A percentile compares a stretch with the other conserved stretches of the same genome.
phyloP scores from a whole-genome alignment of 768 basidiomycete genomes.

The Coprinellus aureogranulatus region DNA sequence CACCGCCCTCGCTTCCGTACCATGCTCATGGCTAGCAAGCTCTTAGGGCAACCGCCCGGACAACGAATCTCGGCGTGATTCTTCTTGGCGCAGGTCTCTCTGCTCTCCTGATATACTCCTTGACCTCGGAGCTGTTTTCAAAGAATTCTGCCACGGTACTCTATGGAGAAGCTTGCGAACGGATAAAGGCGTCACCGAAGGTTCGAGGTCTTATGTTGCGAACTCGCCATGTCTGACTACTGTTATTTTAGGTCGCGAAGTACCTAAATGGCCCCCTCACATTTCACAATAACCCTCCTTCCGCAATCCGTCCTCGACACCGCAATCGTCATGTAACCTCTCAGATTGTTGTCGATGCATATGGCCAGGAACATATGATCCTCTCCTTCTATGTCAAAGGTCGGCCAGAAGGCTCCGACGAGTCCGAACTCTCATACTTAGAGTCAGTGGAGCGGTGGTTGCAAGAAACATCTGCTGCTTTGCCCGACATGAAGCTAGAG shows the following conservation, averaged over 20 bases:
- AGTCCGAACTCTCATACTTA: slow-evolving; percentile 42
- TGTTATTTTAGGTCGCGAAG: slow-evolving; percentile 62
- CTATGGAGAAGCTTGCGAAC: slow-evolving; percentile 60
- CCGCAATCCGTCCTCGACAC: slow-evolving; percentile 72
- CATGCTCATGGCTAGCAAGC: slow-evolving; percentile 27
- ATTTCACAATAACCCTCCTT: slow-evolving; percentile 83
- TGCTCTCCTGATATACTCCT: slow-evolving; percentile 70
- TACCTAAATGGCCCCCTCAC: slow-evolving; percentile 65
- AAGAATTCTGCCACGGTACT: slow-evolving; percentile 83
- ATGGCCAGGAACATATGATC: slow-evolving; percentile 80
- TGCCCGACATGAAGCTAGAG: slow-evolving; percentile 57
- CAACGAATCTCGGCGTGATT: slow-evolving; percentile 54
- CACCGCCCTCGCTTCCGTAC: background rate
- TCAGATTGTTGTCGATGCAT: slow-evolving; percentile 67
- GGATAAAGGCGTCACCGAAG: slow-evolving; percentile 45
- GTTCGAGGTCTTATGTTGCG: slow-evolving; percentile 24
- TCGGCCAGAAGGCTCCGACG: slow-evolving; percentile 39
- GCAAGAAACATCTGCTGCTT: slow-evolving; percentile 31
- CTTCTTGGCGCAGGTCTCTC: slow-evolving; percentile 81
- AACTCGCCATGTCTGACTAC: background rate
- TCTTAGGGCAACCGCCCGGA: slow-evolving; percentile 47
- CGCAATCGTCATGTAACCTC: slow-evolving; percentile 81
- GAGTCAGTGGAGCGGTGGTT: slow-evolving; percentile 44
- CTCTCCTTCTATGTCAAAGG: slow-evolving; percentile 81
- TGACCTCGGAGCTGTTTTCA: slow-evolving; percentile 84